Evolutionary conservation across 116 monocot species (phyloP).

Genomic region (Posidonia oceanica): DNA sequence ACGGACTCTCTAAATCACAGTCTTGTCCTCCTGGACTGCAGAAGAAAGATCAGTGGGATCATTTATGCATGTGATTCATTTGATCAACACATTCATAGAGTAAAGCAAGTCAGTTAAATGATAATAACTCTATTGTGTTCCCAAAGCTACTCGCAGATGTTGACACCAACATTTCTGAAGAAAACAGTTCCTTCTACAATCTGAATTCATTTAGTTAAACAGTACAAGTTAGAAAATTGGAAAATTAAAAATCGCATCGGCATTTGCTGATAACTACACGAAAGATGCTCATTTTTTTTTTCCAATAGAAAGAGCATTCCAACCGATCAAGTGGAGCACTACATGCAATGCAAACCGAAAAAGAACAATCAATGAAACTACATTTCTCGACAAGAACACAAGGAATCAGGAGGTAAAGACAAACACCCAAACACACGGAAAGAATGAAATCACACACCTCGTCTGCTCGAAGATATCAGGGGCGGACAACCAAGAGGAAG

Average conservation of each 20-base stretch:
- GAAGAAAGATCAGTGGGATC: not conserved
- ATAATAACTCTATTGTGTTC: not conserved
- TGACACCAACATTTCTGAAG: too few relatives aligned
- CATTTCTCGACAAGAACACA: not conserved
- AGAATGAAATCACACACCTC: not conserved
- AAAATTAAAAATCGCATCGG: too few relatives aligned
- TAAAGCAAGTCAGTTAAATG: not conserved
- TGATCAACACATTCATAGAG: not conserved
- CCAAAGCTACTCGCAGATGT: too few relatives aligned
- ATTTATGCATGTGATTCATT: not conserved
- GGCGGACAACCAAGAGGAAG: conserved; percentile 4
- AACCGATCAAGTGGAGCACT: too few relatives aligned
- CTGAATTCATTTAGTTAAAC: too few relatives aligned
- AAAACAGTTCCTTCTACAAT: too few relatives aligned
- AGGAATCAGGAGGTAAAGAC: not conserved
- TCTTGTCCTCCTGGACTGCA: conserved; percentile 32
- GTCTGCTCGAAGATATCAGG: not conserved
- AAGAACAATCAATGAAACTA: too few relatives aligned
- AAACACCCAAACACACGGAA: not conserved
- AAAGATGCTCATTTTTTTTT: too few relatives aligned
- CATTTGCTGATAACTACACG: too few relatives aligned
- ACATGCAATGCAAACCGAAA: too few relatives aligned
- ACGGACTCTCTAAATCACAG: conserved; percentile 8
- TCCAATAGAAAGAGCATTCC: too few relatives aligned
- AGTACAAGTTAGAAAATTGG: too few relatives aligned